Conservation (phyloP, 495 filamentous ascomycete genomes). For the Hypomontagnella monticulosa region DNA sequence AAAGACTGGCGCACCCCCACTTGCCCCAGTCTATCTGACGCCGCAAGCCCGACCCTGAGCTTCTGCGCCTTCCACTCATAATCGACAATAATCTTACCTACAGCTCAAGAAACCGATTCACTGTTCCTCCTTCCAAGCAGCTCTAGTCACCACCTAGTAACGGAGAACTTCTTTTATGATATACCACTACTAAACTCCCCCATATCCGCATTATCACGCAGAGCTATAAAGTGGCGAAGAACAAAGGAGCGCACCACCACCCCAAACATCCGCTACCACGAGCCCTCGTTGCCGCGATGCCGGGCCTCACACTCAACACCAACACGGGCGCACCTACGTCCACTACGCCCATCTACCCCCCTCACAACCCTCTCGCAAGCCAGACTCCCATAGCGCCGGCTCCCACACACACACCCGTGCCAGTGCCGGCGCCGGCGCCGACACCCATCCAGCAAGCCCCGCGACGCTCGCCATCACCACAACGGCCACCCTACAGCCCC, state of each 20-base stretch:
- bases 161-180: background rate
- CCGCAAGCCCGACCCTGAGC: conserved; percentile 14
- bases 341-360: conserved; percentile 4
- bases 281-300: conserved; percentile 30
- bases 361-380: background rate
- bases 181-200: background rate
- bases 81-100: conserved; percentile 7
- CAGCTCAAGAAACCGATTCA: background rate
- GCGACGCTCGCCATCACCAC: conserved; percentile 45
- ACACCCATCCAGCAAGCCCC: conserved; percentile 3
- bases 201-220: background rate
- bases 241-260: conserved; percentile 8
- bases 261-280: background rate
- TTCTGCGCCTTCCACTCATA: conserved; percentile 19
- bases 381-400: conserved; percentile 18
- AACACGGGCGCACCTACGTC: conserved; percentile 12
- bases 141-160: background rate
- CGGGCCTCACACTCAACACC: conserved; percentile 43
- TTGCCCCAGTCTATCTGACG: conserved; percentile 5
- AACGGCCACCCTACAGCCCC: conserved; percentile 55
- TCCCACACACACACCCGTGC: conserved; percentile 11
- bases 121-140: background rate
- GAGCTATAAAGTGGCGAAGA: background rate
- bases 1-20: conserved; percentile 16
- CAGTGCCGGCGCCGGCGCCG: conserved; percentile 9